Evolutionary conservation across 495 filamentous ascomycete genomes (phyloP), one percentile per base, ranked within the genome.

Genomic region (Lepraria neglecta): DNA sequence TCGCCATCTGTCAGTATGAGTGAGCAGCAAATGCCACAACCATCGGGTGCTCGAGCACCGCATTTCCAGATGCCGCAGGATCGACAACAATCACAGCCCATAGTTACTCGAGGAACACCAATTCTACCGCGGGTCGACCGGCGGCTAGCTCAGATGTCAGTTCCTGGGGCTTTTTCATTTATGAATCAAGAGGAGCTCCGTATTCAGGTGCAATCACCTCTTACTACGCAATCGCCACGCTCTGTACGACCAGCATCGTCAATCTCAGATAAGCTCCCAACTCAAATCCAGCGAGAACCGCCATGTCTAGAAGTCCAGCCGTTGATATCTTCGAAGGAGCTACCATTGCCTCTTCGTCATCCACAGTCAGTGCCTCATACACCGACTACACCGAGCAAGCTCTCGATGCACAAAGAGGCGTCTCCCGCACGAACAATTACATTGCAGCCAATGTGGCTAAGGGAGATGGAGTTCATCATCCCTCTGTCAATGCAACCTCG

Each of bases 401-500:
- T 66, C 27, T 61, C 67, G 10, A 61, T 64, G 27, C 64, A 67
- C 33, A 63, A 55, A 55, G 62, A 69, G 43, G 48, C 61, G 19
- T 59, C 62, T 21, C 33, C 43, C 4, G 44, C 50, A 31, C 53
- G 61, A 28, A 55, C 52, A 21, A 60, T 48, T 15, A 64, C 56
- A 6, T 44, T 69, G 17, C 52, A 59, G 21, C 38, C 53, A 17
- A 55, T 33, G 6, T 56, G 60, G 19, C 54, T 69, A 6, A 56
- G 56, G 19, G 50, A 60, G 27, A 65, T 56, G 59, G 70, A 72
- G 27, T 68, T 65, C 38, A 55, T 67, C 12, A 59, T 72, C 21
- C 59, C 70, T 50, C 52, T 72, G 27, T 44, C 63, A 1, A 70
- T 72, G 68, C 60, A 62, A 15, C 53, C 59, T 14, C 59, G 68